Base-by-base conservation (phyloP, 1,284 basidiomycete genomes). In the Rhodotorula sp. region DNA sequence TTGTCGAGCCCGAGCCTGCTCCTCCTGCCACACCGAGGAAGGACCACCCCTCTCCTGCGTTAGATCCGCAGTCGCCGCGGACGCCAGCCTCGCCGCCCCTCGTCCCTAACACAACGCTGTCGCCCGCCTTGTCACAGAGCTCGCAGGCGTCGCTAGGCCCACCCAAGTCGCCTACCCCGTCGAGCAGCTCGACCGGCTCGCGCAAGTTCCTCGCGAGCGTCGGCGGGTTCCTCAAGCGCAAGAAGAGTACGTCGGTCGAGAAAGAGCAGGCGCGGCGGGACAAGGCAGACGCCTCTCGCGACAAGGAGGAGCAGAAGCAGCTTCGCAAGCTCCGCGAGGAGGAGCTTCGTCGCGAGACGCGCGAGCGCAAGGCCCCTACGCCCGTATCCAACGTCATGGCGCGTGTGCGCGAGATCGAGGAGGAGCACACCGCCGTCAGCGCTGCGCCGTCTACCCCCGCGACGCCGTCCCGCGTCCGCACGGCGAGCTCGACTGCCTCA, bases 341-440 rank as follows among this genome's bases (percentile, higher is more conserved):
- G 21, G 66, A 65, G 29, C 60, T 65, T 21, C 41, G 60, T 4
- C 39, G 51, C 25, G 51, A 37, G 36, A 34, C n/a, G 19, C 56
- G 32, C 50, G 66, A 65, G 53, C 55, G 41, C 4, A 46, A 58
- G 48, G 25, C 36, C 5, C 70, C 71, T 8, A 72, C 60, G n/a
- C 68, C 64, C 9, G 74, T 75, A 0, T 68, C 65, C n/a, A 73
- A 61, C 51, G 74, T 75, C 39, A 72, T 69, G 51, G 64, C 54
- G 48, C 55, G 74, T 3, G 74, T 75, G 1, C 55, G 64, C 36
- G 74, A 75, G 46, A 59, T 75, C n/a, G 73, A 75, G 51, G 66
- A 48, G 39, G 67, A 66, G 46, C 65, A 66, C 55, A 55, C 22
- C n/a, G 32, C 25, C 15, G 39, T 22, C 22, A 27, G 25, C 32